Evolutionary conservation across 78 protist genomes (phyloP).

Genomic region (Dictyostelium firmibasis): DNA sequence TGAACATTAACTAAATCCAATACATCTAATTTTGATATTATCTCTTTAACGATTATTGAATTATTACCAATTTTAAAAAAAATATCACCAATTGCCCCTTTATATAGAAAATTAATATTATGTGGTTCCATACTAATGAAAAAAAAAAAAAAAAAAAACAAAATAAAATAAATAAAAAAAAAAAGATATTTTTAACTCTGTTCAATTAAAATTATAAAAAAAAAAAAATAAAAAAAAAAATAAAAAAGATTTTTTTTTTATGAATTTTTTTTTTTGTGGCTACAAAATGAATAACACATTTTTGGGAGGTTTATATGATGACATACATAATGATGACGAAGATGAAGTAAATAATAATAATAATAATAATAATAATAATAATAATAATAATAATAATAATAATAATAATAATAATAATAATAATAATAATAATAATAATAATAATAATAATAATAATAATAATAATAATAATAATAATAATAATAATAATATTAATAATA

Average conservation of each 20-base stretch:
- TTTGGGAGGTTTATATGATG: background rate
- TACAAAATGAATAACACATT: too few relatives aligned
- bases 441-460: conserved; percentile 1
- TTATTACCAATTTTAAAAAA: background rate
- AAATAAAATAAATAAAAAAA: background rate
- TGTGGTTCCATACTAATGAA: background rate
- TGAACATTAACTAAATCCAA: background rate
- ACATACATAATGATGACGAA: background rate
- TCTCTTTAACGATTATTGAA: background rate
- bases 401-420: background rate
- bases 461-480: background rate
- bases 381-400: background rate
- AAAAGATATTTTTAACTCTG: background rate
- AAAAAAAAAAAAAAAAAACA: background rate
- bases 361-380: background rate
- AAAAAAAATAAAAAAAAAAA: too few relatives aligned
- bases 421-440: background rate
- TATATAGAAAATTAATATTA: background rate
- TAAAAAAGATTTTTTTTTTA: too few relatives aligned
- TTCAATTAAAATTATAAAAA: too few relatives aligned
- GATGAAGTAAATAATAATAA: too few relatives aligned
- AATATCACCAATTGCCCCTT: background rate
- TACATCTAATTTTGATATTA: background rate
- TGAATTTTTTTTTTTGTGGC: too few relatives aligned
- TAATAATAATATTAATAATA: conserved; percentile 3